Evolutionary conservation across 140 eudicot species (phyloP).

Genomic region (Stevia rebaudiana): DNA sequence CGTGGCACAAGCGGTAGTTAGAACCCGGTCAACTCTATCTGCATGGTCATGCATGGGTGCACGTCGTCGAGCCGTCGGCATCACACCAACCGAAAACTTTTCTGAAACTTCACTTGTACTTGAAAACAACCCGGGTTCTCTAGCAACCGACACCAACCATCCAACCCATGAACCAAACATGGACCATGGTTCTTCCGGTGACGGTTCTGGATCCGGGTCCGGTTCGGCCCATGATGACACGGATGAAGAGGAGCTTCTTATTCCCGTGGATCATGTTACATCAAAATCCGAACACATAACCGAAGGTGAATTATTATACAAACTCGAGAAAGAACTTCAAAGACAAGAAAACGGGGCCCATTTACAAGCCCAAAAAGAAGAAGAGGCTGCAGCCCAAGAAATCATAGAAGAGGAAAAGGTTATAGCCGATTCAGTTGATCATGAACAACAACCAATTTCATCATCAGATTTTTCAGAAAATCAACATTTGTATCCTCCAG

Average conservation of each 20-base stretch:
- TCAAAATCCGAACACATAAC: constrained; percentile 57
- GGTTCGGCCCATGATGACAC: constrained; percentile 57
- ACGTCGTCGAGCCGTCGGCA: constrained; percentile 66
- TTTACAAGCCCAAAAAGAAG: constrained; percentile 51
- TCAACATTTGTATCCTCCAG: constrained; percentile 70
- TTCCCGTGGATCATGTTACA: constrained; percentile 40
- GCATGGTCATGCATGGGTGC: constrained; percentile 99
- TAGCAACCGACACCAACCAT: constrained; percentile 23
- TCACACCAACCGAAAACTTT: constrained; percentile 38
- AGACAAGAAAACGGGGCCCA: constrained; percentile 47
- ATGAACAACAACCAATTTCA: constrained; percentile 43
- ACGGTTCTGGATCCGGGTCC: constrained; percentile 11
- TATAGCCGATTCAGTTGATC: constrained; percentile 66
- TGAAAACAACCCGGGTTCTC: constrained; percentile 40
- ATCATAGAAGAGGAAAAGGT: constrained; percentile 74
- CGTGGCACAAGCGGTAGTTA: constrained; percentile 92
- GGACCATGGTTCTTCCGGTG: constrained; percentile 43
- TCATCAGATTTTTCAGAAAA: constrained; percentile 56
- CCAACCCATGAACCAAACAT: constrained; percentile 25
- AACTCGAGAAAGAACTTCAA: constrained; percentile 83
- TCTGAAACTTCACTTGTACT: constrained; percentile 55
- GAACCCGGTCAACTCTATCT: constrained; percentile 72
- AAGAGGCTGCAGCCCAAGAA: constrained; percentile 67
- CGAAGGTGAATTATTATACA: constrained; percentile 79
- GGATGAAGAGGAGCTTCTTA: constrained; percentile 67